These are phyloP conservation scores for Aspergillus nidulans DNA, from an alignment of 495 filamentous ascomycete genomes.

Conservation along the genomic window DNA sequence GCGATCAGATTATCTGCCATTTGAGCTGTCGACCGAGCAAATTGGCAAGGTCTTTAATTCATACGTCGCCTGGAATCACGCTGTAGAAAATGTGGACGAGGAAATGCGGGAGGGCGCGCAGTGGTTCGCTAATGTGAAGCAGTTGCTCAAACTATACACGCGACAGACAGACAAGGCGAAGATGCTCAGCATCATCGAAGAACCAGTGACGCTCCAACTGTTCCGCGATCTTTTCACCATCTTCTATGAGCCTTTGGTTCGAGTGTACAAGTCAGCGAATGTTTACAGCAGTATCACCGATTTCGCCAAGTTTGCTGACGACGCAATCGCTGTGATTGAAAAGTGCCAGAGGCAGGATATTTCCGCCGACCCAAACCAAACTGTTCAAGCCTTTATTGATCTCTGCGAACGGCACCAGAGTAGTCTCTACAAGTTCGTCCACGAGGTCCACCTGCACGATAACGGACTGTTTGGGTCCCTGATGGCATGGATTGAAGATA, in stretches of 20 bases:
- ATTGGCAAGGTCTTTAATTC: slow-evolving; percentile 83
- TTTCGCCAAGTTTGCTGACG: slow-evolving; percentile 87
- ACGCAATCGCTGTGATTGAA: slow-evolving; percentile 84
- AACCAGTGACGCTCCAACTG: slow-evolving; percentile 86
- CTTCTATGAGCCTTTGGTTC: slow-evolving; percentile 94
- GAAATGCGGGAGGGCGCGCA: slow-evolving; percentile 84
- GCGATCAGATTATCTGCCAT: slow-evolving; percentile 64
- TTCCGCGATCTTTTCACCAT: slow-evolving; percentile 97
- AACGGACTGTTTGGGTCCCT: slow-evolving; percentile 92
- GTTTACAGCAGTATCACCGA: slow-evolving; percentile 96
- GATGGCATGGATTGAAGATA: slow-evolving; percentile 97
- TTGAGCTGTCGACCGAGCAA: slow-evolving; percentile 65
- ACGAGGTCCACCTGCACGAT: slow-evolving; percentile 97
- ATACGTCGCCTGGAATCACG: slow-evolving; percentile 94
- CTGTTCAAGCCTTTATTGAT: slow-evolving; percentile 98
- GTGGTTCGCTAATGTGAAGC: slow-evolving; percentile 90
- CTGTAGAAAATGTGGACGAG: slow-evolving; percentile 85
- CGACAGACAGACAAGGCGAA: slow-evolving; percentile 91
- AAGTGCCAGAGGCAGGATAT: slow-evolving; percentile 87
- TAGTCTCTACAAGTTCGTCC: slow-evolving; percentile 98
- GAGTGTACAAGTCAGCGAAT: slow-evolving; percentile 98
- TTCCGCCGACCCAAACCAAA: slow-evolving; percentile 93
- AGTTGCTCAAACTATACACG: slow-evolving; percentile 87
- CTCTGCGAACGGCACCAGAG: slow-evolving; percentile 91
- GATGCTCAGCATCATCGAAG: slow-evolving; percentile 95